A percentile compares a stretch with the other conserved stretches of the same genome.
phyloP scores from a whole-genome alignment of 73 alveolate genomes.

The Paramecium tetraurelia region DNA sequence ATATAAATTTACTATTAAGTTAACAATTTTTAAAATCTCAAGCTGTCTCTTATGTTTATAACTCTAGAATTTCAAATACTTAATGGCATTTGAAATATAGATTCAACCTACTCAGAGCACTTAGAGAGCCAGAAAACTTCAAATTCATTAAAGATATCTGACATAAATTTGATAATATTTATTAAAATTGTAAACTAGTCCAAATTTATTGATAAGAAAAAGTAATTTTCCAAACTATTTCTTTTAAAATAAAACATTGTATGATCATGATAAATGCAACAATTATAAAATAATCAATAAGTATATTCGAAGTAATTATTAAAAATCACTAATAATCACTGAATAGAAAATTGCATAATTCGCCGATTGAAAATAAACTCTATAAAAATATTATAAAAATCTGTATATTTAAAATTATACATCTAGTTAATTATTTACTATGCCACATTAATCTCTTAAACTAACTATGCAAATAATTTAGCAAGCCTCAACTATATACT shows the following conservation, averaged over 20 bases:
- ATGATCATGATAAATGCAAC: neutral
- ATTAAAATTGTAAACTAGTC: neutral
- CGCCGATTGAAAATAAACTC: neutral
- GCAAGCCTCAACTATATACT: too few species aligned
- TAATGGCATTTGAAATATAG: conserved; percentile 34
- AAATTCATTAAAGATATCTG: conserved; percentile 24
- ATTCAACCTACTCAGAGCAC: neutral
- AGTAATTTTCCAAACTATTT: neutral
- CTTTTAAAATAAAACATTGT: neutral
- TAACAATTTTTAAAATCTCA: neutral
- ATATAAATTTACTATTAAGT: neutral
- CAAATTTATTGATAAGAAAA: neutral
- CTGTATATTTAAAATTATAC: neutral
- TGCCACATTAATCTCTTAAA: neutral
- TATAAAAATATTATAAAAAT: too few species aligned
- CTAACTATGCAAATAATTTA: neutral
- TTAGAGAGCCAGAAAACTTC: conserved; percentile 11
- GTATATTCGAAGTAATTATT: neutral
- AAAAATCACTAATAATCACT: neutral
- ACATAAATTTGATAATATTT: neutral
- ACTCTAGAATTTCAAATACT: conserved; percentile 11
- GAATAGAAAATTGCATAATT: neutral
- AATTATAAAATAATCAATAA: neutral
- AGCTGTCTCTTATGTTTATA: conserved; percentile 12
- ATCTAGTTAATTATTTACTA: neutral